Base-by-base conservation (phyloP, 495 filamentous ascomycete genomes). In the Chaetomium tenue region DNA sequence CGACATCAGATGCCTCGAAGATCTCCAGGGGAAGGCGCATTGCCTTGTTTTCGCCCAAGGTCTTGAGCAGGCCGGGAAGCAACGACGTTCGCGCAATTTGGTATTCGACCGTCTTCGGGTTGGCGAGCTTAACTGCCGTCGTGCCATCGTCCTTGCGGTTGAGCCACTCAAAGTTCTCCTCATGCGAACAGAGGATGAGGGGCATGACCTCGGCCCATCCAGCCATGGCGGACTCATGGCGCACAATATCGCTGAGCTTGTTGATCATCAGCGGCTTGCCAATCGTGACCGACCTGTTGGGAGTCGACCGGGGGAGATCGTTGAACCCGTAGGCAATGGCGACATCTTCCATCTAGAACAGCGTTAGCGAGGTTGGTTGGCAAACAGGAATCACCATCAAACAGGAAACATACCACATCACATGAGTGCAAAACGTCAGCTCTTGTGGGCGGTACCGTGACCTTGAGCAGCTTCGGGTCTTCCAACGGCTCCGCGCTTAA, bases 131-230 rank as follows among this genome's bases (percentile, higher is more conserved):
- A 66, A 99, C 88, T 7, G 91, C 92, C 0, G 88, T 93, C 23
- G 79, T 87, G 54, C 94, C 92, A 67, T 97, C 89, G 66, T 97
- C 93, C 65, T 86, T 86, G 63, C 93, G 89, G 77, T 98, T 96
- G 44, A 99, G 82, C 91, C 92, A 97, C 52, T 81, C 89, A 74
- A 97, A 99, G 80, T 98, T 99, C 84, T 99, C 94, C 72, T 97
- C 94, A 74, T 98, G 92, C 18, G 91, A 96, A 84, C 94, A 99
- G 55, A 99, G 85, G 71, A 97, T 97, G 18, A 99, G 83, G 5
- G 94, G 94, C 86, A 99, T 87, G 26, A 96, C 94, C 77, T 99
- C 94, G 22, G 86, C 86, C 93, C 94, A 99, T 64, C 94, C 94
- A 1, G 93, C 88, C 88, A 96, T 93, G 37, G 92, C 93, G 57